Conservation (phyloP, 441 rosid species). For the Gossypium armourianum region DNA sequence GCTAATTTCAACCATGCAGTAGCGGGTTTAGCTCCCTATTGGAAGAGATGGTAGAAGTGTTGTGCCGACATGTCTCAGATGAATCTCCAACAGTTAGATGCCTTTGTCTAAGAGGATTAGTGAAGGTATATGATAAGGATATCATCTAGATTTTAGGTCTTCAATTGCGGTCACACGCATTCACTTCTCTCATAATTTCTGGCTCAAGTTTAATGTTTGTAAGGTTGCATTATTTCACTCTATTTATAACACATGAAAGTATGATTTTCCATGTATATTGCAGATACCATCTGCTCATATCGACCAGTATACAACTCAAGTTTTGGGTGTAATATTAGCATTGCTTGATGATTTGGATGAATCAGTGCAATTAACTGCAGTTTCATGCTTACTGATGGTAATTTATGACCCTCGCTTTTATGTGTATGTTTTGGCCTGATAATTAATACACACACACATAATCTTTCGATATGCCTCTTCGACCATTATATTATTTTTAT, state of each 20-base stretch:
- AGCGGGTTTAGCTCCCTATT: constrained; percentile 58
- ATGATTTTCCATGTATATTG: constrained; percentile 15
- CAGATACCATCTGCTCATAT: constrained; percentile 85
- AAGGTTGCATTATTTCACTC: neutral
- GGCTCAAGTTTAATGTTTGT: neutral
- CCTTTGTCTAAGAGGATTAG: constrained; percentile 91
- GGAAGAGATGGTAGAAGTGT: constrained; percentile 90
- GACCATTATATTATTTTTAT: neutral
- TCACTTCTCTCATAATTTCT: neutral
- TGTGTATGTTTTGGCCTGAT: neutral
- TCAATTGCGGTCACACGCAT: neutral
- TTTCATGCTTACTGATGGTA: constrained; percentile 78
- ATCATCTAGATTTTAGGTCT: neutral
- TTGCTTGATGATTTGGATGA: constrained; percentile 84
- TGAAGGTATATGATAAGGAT: constrained; percentile 46
- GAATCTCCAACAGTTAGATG: constrained; percentile 88
- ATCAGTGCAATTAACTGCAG: constrained; percentile 87
- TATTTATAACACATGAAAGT: constrained; percentile 1
- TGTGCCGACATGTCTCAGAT: constrained; percentile 90
- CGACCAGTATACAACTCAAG: constrained; percentile 66
- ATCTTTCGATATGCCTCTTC: constrained; percentile 12
- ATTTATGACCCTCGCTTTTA: constrained; percentile 2
- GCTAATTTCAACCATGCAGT: constrained; percentile 38
- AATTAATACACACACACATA: neutral
- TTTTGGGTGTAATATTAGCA: constrained; percentile 74